These are phyloP conservation scores for Sinapis alba DNA, from an alignment of 441 rosid genomes.

Conservation along the genomic window DNA sequence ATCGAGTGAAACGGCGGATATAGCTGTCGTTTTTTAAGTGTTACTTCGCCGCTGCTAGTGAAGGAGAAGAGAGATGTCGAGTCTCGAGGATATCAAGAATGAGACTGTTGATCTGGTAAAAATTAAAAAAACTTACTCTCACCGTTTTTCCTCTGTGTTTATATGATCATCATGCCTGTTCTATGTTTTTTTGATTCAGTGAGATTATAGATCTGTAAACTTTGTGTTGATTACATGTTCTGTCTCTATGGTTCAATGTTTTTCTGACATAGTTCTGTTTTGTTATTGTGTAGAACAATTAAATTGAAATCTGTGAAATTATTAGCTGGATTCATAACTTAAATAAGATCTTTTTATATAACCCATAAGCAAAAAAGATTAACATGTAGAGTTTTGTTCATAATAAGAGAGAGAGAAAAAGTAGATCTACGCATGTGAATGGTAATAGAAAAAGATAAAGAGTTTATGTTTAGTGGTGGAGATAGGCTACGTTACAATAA, in stretches of 20 bases:
- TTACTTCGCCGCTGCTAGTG: conserved; percentile 1
- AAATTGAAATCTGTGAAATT: not conserved
- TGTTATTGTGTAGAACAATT: not conserved
- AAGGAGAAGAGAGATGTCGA: conserved; percentile 33
- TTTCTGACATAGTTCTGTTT: not conserved
- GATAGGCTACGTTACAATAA: conserved; percentile 28
- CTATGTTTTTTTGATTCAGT: conserved; percentile 4
- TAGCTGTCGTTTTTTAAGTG: conserved; percentile 31
- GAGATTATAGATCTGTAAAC: conserved; percentile 19
- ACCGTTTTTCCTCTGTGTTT: not conserved
- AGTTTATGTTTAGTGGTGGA: conserved; percentile 29
- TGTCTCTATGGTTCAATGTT: not conserved
- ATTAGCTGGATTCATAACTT: not conserved
- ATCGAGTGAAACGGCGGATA: conserved; percentile 30
- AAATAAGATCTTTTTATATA: not conserved
- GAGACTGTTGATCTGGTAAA: conserved; percentile 48
- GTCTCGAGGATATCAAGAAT: conserved; percentile 49
- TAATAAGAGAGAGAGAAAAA: not conserved
- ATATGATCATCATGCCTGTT: not conserved
- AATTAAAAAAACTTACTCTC: not conserved
- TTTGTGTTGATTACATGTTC: not conserved
- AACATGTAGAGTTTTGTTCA: conserved; percentile 20
- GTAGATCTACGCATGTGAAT: conserved; percentile 39
- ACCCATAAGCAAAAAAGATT: not conserved
- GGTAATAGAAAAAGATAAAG: conserved; percentile 21